A percentile compares a stretch with the other conserved stretches of the same genome.
These are phyloP conservation scores for Phytophthora nicotianae DNA, from an alignment of 352 stramenopile species.

Conservation along the genomic window DNA sequence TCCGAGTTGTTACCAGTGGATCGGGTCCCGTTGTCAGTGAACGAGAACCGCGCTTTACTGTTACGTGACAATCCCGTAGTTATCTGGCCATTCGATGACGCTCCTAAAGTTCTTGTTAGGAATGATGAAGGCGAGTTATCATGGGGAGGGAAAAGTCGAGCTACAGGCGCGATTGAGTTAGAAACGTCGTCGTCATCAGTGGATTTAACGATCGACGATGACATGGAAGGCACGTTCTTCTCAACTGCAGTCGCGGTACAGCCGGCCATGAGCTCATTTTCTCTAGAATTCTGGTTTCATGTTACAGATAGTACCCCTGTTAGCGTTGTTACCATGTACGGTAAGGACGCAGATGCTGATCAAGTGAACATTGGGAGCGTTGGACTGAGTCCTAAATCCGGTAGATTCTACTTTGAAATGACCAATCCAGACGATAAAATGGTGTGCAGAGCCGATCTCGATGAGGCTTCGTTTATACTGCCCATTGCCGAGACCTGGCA, in stretches of 20 bases:
- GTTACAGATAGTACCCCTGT: conserved; percentile 18
- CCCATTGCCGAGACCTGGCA: conserved; percentile 41
- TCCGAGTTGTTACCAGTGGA: conserved; percentile 40
- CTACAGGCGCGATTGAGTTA: conserved; percentile 18
- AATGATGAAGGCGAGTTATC: conserved; percentile 5
- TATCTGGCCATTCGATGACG: conserved; percentile 63
- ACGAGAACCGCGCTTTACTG: conserved; percentile 57
- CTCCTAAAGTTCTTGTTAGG: conserved; percentile 31
- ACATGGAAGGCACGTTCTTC: conserved; percentile 58
- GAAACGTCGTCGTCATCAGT: conserved; percentile 9
- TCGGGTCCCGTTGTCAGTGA: conserved; percentile 51
- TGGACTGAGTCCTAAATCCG: conserved; percentile 10
- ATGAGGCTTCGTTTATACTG: conserved; percentile 4
- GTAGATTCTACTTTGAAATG: conserved; percentile 37
- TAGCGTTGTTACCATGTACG: conserved; percentile 10
- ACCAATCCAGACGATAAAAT: conserved; percentile 21
- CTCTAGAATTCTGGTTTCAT: conserved; percentile 66
- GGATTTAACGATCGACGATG: conserved; percentile 48
- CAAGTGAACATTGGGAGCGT: conserved; percentile 25
- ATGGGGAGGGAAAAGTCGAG: conserved; percentile 8
- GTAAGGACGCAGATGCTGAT: conserved; percentile 7
- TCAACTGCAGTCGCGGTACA: conserved; percentile 52
- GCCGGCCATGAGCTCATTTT: conserved; percentile 57
- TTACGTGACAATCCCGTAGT: conserved; percentile 68
- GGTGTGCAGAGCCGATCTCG: conserved; percentile 24